Conservation (phyloP, 805 yeast genomes). For the Barnettozyma botsteinii region DNA sequence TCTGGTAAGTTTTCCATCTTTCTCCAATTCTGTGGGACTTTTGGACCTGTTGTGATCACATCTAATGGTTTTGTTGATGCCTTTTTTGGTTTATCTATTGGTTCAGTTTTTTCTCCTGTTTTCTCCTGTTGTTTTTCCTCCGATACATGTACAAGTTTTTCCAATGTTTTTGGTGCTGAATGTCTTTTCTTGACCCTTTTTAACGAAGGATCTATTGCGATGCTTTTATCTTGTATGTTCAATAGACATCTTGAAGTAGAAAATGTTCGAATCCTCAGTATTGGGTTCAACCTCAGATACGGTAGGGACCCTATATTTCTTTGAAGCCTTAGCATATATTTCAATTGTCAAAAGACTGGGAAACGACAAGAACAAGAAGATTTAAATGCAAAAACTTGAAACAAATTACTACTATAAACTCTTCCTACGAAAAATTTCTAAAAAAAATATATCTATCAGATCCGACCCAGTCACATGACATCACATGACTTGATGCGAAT, state of each 20-base stretch:
- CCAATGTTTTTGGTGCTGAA: conserved; percentile 7
- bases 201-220: no score
- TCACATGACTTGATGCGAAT: background rate
- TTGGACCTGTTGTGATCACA: conserved; percentile 12
- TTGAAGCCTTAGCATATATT: background rate
- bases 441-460: background rate
- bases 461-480: conserved; percentile 2
- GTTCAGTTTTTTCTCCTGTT: background rate
- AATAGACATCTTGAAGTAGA: background rate
- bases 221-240: conserved; percentile 2
- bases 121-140: conserved; percentile 3
- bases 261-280: background rate
- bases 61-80: conserved; percentile 11
- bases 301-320: no score
- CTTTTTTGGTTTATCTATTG: background rate
- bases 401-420: no score
- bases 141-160: background rate
- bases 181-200: conserved; percentile 1
- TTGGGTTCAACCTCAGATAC: no score
- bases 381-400: no score
- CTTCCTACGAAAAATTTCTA: background rate
- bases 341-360: no score
- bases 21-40: conserved; percentile 46
- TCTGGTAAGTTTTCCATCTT: conserved; percentile 39
- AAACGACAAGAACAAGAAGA: no score